Conservation (phyloP, 441 rosid species). For the Brassica hybrid region DNA sequence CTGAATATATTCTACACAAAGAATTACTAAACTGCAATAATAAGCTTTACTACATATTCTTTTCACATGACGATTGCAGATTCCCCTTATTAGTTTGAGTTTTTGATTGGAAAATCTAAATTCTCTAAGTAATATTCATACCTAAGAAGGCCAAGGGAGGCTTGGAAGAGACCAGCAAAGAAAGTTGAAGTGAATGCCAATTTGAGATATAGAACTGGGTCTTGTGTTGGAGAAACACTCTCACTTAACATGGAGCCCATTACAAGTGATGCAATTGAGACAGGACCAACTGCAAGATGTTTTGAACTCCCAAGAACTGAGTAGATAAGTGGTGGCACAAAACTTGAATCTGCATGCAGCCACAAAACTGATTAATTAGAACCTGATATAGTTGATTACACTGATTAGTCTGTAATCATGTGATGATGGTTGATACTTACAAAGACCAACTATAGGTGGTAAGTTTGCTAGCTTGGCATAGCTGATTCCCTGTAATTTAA, state of each 20-base stretch:
- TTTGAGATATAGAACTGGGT: slow-evolving; percentile 74
- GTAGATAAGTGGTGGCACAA: slow-evolving; percentile 93
- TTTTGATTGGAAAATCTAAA: neutral
- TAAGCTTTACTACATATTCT: slow-evolving; percentile 19
- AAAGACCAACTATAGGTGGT: slow-evolving; percentile 93
- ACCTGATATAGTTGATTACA: neutral
- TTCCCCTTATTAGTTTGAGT: neutral
- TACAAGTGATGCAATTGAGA: slow-evolving; percentile 94
- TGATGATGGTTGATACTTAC: slow-evolving; percentile 54
- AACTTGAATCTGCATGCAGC: slow-evolving; percentile 87
- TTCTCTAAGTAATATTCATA: neutral
- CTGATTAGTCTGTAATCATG: neutral
- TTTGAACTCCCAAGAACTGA: slow-evolving; percentile 91
- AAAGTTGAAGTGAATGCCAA: slow-evolving; percentile 96
- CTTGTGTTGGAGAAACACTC: slow-evolving; percentile 64
- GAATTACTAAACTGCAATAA: slow-evolving; percentile 24
- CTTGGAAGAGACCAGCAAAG: slow-evolving; percentile 96
- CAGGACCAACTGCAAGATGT: slow-evolving; percentile 96
- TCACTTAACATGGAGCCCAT: slow-evolving; percentile 97
- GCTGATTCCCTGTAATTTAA: slow-evolving; percentile 81
- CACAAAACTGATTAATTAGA: slow-evolving; percentile 7
- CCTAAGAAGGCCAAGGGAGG: slow-evolving; percentile 92
- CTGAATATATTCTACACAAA: slow-evolving; percentile 42
- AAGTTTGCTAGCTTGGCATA: slow-evolving; percentile 98
- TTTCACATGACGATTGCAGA: slow-evolving; percentile 24